Base-by-base conservation (phyloP, 148 eudicot species). In the Agrostemma githago region DNA sequence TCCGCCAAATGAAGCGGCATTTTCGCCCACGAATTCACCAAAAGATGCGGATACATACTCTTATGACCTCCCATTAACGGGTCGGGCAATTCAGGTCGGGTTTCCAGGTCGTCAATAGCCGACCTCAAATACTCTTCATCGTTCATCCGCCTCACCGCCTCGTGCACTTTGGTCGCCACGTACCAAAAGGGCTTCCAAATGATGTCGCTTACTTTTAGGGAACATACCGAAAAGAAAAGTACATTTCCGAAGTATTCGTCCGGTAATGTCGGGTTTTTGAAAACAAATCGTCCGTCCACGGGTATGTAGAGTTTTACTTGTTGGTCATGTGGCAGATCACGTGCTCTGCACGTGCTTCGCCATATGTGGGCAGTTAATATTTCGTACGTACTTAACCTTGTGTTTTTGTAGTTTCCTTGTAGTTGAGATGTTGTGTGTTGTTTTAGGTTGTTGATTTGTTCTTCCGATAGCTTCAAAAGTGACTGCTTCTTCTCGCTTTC, bases 271-370 rank as follows among this genome's bases (percentile, higher is more conserved):
- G 85, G 83, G 26, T 65, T 62, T 75, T 77, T 58, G 12, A 80
- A 38, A 41, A 80, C 80, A 0, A 72, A 41, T 19, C 85, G 63
- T 51, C 82, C 83, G n/a, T 83, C 81, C 0, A 66, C 71, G 0
- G 85, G 83, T 41, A 83, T 83, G 72, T 80, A 83, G 20, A 83
- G 77, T 20, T 75, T 83, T 4, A 79, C 82, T 5, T 62, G 65
- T 66, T 79, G 79, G 20, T 77, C 85, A 4, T 65, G 15, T 5
- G 71, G 19, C 17, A 83, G 43, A 16, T 77, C 46, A 0, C 85
- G 72, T 0, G 78, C 82, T 16, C 64, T 76, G 57, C 85, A 80
- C 10, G 73, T 66, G 19, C 76, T 46, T 9, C 79, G 79, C 85
- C 83, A 77, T 14, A 83, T 72, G 56, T 79, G 85, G 8, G 76